Conservation (phyloP, 306 rosid genomes). For the Glycyrrhiza uralensis region DNA sequence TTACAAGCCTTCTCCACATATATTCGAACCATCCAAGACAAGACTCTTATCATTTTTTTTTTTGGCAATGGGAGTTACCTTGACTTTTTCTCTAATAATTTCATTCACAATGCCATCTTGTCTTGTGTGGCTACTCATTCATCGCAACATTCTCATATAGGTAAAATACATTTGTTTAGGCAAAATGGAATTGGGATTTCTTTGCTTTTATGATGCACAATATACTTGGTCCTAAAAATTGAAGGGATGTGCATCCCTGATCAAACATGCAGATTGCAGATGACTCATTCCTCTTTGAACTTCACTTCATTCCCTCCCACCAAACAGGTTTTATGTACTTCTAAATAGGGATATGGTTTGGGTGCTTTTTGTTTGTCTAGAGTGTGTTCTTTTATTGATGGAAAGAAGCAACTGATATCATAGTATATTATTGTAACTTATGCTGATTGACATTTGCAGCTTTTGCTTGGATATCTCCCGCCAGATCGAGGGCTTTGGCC, state of each 20-base stretch:
- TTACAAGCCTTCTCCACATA: no score
- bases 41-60: no score
- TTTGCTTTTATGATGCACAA: neutral
- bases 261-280: neutral
- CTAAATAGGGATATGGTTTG: neutral
- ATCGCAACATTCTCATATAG: no score
- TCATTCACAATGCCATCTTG: no score
- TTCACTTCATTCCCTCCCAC: neutral
- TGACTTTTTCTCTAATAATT: no score
- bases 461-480: conserved; percentile 86
- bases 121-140: no score
- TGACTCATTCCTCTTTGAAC: neutral
- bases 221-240: neutral
- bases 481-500: conserved; percentile 83
- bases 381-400: neutral
- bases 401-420: conserved; percentile 4
- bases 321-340: neutral
- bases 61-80: no score
- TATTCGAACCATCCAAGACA: no score
- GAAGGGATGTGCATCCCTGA: neutral
- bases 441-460: conserved; percentile 49
- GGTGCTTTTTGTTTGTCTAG: neutral
- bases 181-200: neutral
- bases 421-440: neutral
- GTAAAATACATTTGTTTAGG: neutral